phyloP scores from a whole-genome alignment of 129 eudicot genomes.

The Pittosporum tobira region DNA sequence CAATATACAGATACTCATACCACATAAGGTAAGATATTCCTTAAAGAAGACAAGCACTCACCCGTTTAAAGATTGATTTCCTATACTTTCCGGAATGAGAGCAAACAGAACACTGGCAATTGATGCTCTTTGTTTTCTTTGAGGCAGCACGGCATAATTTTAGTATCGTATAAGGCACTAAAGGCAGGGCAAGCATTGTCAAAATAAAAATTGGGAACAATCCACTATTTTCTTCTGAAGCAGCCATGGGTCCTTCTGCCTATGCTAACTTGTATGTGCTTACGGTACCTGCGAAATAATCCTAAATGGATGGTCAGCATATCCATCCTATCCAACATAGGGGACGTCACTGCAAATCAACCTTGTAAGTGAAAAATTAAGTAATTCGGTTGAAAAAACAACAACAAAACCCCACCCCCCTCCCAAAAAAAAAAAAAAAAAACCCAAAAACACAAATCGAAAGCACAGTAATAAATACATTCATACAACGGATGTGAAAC shows the following conservation, averaged over 20 bases:
- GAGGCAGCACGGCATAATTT: conserved; percentile 76
- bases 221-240: conserved; percentile 71
- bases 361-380: too few relatives aligned
- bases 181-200: conserved; percentile 76
- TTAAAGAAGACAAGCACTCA: conserved; percentile 14
- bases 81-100: conserved; percentile 73
- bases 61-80: conserved; percentile 61
- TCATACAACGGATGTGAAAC: too few relatives aligned
- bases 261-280: conserved; percentile 3
- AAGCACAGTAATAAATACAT: too few relatives aligned
- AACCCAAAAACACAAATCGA: too few relatives aligned
- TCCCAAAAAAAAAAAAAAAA: too few relatives aligned
- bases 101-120: conserved; percentile 79
- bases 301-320: background rate
- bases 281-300: conserved; percentile 28
- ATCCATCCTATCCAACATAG: background rate
- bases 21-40: background rate
- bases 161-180: conserved; percentile 82
- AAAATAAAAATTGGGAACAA: conserved; percentile 89
- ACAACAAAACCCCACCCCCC: too few relatives aligned
- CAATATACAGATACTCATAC: background rate
- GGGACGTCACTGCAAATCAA: background rate
- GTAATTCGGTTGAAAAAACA: too few relatives aligned
- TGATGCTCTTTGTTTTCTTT: conserved; percentile 57
- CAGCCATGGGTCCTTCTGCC: conserved; percentile 48